Conservation (phyloP, 371 early-diverging fungal genomes). For the Rhizopus stolonifer region DNA sequence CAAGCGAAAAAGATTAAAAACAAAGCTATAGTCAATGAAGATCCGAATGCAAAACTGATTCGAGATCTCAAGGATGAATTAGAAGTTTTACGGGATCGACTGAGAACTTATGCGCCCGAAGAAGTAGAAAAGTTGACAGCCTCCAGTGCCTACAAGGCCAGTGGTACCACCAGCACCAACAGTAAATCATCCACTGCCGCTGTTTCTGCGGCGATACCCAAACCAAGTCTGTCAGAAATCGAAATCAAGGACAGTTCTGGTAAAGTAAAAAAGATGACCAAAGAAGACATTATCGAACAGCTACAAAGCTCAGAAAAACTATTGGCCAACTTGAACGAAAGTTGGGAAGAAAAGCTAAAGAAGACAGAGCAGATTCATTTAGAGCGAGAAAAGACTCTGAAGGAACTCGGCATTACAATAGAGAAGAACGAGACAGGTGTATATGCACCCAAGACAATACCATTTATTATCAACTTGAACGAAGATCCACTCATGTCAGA, state of each 20-base stretch:
- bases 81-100: slow-evolving; percentile 59
- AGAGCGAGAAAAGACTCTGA: slow-evolving; percentile 75
- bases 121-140: slow-evolving; percentile 46
- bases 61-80: slow-evolving; percentile 88
- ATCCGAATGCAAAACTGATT: slow-evolving; percentile 83
- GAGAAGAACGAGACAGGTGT: slow-evolving; percentile 79
- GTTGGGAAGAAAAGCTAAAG: slow-evolving; percentile 84
- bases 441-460: slow-evolving; percentile 79
- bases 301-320: slow-evolving; percentile 87
- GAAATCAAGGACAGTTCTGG: slow-evolving; percentile 55
- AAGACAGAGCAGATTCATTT: slow-evolving; percentile 75
- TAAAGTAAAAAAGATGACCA: slow-evolving; percentile 51
- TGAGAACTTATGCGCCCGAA: slow-evolving; percentile 64
- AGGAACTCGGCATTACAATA: slow-evolving; percentile 79
- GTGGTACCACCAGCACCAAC: not conserved
- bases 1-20: slow-evolving; percentile 92
- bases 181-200: slow-evolving; percentile 4
- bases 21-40: slow-evolving; percentile 91
- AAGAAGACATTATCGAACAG: slow-evolving; percentile 74
- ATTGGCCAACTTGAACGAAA: slow-evolving; percentile 76
- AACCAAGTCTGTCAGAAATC: slow-evolving; percentile 27
- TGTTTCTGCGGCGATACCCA: not conserved
- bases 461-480: slow-evolving; percentile 87
- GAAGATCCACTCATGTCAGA: slow-evolving; percentile 92
- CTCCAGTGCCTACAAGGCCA: slow-evolving; percentile 30